Base-by-base conservation (phyloP, 306 rosid genomes). In the Quercus glauca region DNA sequence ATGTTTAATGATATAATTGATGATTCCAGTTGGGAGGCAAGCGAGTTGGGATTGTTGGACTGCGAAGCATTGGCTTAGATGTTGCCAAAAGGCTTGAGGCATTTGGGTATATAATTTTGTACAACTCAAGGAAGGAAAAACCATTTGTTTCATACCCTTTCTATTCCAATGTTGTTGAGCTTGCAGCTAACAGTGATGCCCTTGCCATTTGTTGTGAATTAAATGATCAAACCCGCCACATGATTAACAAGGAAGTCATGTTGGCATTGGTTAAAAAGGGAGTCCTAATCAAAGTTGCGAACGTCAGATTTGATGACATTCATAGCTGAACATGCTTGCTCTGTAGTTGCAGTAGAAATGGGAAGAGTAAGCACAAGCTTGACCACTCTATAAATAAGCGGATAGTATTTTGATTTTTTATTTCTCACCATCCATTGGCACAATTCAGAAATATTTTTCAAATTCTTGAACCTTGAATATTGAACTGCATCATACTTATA, bases 11-110 rank as follows among this genome's bases (percentile, higher is more conserved):
- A 64, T 63, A 60, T 55, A 7, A 12, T 43, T 23, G 71, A n/a
- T 17, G 17, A 18, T 78, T 82, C 41, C 87, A 90, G 89, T 14
- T 86, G n/a, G 61, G 86, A 8, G 85, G 84, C 19, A 87, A 86
- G 75, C 77, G 81, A 60, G 78, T 90, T 29, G 94, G 41, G 41
- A 35, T 35, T 35, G 41, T 35, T 35, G 41, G 41, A 35, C 41
- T 1, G 41, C 2, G 41, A 63, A 84, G 70, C 55, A 88, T 86
- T 25, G 94, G 91, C 58, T 55, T 21, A 58, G 77, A 80, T 74
- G 89, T 86, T 26, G 89, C 88, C 0, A 88, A 78, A 64, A 79
- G 90, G 71, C 86, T 85, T 0, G 87, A 82, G 51, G 89, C 80
- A 0, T 86, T 86, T 74, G 89, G 86, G 33, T 86, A 89, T 78